phyloP scores from a whole-genome alignment of 441 rosid genomes.

The Arabidopsis hybrid region DNA sequence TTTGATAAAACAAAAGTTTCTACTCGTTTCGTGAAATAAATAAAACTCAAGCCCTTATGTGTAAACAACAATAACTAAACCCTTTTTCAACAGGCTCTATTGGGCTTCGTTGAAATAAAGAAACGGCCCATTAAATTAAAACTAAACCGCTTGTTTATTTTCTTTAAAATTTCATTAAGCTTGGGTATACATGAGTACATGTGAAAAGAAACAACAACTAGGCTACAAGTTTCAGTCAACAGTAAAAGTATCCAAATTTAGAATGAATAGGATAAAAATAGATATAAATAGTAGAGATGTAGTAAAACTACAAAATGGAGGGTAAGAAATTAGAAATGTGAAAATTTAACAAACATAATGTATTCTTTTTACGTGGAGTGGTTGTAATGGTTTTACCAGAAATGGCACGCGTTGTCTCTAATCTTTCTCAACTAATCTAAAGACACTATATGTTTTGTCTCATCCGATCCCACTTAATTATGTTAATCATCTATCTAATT shows the following conservation, averaged over 20 bases:
- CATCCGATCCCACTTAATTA: constrained; percentile 41
- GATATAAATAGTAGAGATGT: not conserved
- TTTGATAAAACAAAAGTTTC: not conserved
- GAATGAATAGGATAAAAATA: not conserved
- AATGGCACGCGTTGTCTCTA: constrained; percentile 45
- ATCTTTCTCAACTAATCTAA: constrained; percentile 44
- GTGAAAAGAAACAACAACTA: not conserved
- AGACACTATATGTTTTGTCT: constrained; percentile 46
- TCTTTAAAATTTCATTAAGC: not conserved
- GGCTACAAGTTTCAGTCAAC: not conserved
- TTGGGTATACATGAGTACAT: not conserved
- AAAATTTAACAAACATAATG: constrained; percentile 1
- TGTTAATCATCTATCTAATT: constrained; percentile 34
- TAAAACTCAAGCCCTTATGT: constrained; percentile 6
- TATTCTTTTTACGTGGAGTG: constrained; percentile 43
- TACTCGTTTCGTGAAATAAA: not conserved
- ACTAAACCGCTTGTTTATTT: not conserved
- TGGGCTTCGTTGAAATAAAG: not conserved
- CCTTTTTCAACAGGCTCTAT: constrained; percentile 10
- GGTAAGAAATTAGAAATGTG: not conserved
- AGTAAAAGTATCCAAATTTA: constrained; percentile 18
- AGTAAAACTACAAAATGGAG: constrained; percentile 4
- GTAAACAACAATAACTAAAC: not conserved
- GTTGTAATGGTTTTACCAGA: constrained; percentile 43
- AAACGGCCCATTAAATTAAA: constrained; percentile 13